Conservation (phyloP, 2,329 filamentous ascomycete genomes). For the Fusarium vanettenii region DNA sequence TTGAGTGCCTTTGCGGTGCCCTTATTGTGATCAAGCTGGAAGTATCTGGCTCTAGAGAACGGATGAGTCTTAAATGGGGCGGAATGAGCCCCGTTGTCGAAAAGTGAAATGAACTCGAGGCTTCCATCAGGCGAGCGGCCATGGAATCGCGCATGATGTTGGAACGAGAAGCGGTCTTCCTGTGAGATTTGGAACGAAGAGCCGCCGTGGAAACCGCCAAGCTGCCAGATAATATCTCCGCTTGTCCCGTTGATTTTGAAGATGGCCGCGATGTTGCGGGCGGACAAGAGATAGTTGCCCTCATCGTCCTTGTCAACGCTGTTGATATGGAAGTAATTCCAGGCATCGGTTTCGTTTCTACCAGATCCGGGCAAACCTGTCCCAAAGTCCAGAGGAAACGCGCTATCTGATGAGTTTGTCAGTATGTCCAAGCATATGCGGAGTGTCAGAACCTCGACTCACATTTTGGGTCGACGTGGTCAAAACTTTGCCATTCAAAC, state of each 20-base stretch:
- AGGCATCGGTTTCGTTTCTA: slow-evolving; percentile 7
- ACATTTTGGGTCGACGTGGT: background rate
- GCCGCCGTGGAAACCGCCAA: slow-evolving; percentile 53
- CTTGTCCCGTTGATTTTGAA: slow-evolving; percentile 52
- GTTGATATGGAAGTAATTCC: slow-evolving; percentile 49
- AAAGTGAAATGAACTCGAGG: slow-evolving; percentile 63
- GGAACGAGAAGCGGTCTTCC: slow-evolving; percentile 58
- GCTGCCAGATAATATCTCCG: slow-evolving; percentile 64
- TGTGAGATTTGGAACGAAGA: slow-evolving; percentile 47
- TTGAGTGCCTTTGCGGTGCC: slow-evolving; percentile 58
- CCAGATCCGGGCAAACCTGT: background rate
- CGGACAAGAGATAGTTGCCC: slow-evolving; percentile 46
- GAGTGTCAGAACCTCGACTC: background rate
- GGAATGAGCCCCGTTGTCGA: slow-evolving; percentile 57
- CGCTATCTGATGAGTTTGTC: background rate
- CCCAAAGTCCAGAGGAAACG: background rate
- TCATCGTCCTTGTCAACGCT: slow-evolving; percentile 52
- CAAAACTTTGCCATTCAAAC: slow-evolving; percentile 20
- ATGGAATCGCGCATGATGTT: slow-evolving; percentile 62
- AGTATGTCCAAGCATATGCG: background rate
- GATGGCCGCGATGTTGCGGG: slow-evolving; percentile 33
- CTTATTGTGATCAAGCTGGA: slow-evolving; percentile 57
- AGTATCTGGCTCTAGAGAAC: slow-evolving; percentile 55
- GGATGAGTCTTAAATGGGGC: background rate
- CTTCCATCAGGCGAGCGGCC: slow-evolving; percentile 49